Conservation (phyloP, 2,329 filamentous ascomycete species). For the Botrytis galanthina region DNA sequence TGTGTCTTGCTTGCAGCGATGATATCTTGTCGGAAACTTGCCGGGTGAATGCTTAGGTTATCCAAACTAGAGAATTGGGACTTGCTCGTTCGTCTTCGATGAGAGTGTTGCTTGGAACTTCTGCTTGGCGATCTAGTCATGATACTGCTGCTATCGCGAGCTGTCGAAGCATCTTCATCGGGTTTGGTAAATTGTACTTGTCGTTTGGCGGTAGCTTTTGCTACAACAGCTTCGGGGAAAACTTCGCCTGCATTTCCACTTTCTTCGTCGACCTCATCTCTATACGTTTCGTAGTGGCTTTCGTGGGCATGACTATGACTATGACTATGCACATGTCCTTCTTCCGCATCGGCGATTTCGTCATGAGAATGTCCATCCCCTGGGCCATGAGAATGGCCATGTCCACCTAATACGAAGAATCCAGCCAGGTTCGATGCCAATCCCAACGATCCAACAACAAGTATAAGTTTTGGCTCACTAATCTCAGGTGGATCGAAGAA, state of each 20-base stretch:
- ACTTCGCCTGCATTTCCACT: constrained; percentile 59
- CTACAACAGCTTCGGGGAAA: constrained; percentile 60
- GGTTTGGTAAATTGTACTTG: constrained; percentile 33
- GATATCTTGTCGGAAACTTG: constrained; percentile 88
- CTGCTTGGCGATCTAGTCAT: constrained; percentile 27
- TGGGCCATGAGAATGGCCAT: constrained; percentile 78
- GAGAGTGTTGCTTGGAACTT: constrained; percentile 25
- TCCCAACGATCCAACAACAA: constrained; percentile 84
- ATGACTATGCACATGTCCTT: constrained; percentile 42
- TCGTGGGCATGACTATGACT: constrained; percentile 47
- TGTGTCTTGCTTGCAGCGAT: constrained; percentile 74
- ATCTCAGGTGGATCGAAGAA: constrained; percentile 90
- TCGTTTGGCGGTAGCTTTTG: constrained; percentile 41
- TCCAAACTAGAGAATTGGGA: constrained; percentile 63
- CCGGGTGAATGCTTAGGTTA: constrained; percentile 79
- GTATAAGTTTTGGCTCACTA: constrained; percentile 77
- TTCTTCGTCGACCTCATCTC: constrained; percentile 50
- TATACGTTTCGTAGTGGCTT: not conserved
- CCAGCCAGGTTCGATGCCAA: constrained; percentile 86
- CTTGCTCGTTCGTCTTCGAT: constrained; percentile 36
- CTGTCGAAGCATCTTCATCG: constrained; percentile 34
- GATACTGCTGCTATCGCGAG: constrained; percentile 25
- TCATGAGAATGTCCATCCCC: constrained; percentile 47
- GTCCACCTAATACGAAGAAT: constrained; percentile 87
- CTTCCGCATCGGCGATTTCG: constrained; percentile 36